Base-by-base conservation (phyloP, 1,139 yeast species). In the Pichia terricola region DNA sequence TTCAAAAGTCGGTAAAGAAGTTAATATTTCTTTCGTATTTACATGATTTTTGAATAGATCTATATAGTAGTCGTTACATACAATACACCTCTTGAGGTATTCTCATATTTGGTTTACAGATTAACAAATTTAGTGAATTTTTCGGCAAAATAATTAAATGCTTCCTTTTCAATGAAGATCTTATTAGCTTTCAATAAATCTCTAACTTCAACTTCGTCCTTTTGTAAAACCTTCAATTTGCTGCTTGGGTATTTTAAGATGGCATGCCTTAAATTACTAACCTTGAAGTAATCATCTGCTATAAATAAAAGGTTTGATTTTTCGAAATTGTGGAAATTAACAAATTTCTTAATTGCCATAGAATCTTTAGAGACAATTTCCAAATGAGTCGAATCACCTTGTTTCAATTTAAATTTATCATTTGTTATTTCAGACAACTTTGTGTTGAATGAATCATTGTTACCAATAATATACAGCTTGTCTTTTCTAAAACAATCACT, bases 161-260 rank as follows among this genome's bases (percentile, higher is more conserved):
- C 94, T 27, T 70, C 69, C 54, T 76, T 69, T 63, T 88, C 96
- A 51, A 88, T 76, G 55, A 78, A 77, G 48, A 89, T 69, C 50
- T 86, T 75, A 57, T 83, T 77, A 30, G 96, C 94, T 65, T 79
- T 83, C 52, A 89, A 75, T 45, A 89, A 60, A 59, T 88, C 95
- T 64, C 91, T 78, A 35, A 89, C 94, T 60, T 84, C 86, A 36
- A 87, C 77, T 27, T 81, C 84, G 55, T 87, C 95, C 61, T 83
- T 81, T 50, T 79, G 74, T 49, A 84, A 67, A 34, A 86, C 79
- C 53, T 75, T 84, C 40, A 86, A 75, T 56, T 74, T 75, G 36
- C 58, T 60, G 44, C 64, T 70, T 63, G 64, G 69, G 56, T 57
- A 69, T 50, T 61, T 68, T 63, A 60, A 61, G 28, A 70, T 68